Evolutionary conservation across 176 grass and related monocot genomes (phyloP).

Genomic region (Cenchrus americanus): DNA sequence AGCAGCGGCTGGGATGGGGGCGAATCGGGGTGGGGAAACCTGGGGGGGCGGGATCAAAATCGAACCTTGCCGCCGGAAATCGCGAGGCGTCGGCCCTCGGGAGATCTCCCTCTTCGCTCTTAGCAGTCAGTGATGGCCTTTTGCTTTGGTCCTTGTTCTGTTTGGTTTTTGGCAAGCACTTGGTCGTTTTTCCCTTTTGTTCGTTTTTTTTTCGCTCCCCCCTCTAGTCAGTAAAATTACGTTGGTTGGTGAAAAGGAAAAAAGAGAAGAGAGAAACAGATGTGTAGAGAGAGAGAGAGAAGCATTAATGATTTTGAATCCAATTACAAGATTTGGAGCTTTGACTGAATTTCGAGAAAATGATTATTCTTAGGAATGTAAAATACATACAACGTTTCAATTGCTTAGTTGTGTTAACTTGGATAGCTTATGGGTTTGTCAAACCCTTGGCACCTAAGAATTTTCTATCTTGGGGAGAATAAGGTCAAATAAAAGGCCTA

Average conservation of each 20-base stretch:
- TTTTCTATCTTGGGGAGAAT: neutral
- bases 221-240: conserved; percentile 13
- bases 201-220: neutral
- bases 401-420: conserved; percentile 38
- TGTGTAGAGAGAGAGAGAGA: neutral
- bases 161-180: conserved; percentile 37
- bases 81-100: conserved; percentile 45
- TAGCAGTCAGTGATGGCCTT: conserved; percentile 32
- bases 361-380: neutral
- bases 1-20: neutral
- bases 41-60: conserved; percentile 55
- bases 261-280: neutral
- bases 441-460: conserved; percentile 44
- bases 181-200: conserved; percentile 29
- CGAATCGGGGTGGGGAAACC: conserved; percentile 21
- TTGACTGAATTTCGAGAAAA: neutral
- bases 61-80: conserved; percentile 58
- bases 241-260: conserved; percentile 30
- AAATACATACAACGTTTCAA: neutral
- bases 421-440: conserved; percentile 19
- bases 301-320: neutral
- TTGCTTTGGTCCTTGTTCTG: conserved; percentile 41
- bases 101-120: conserved; percentile 36
- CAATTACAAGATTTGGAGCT: neutral
- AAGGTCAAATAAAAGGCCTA: conserved; percentile 19